Conservation (phyloP, 1,284 basidiomycete species). For the Naganishia liquefaciens region DNA sequence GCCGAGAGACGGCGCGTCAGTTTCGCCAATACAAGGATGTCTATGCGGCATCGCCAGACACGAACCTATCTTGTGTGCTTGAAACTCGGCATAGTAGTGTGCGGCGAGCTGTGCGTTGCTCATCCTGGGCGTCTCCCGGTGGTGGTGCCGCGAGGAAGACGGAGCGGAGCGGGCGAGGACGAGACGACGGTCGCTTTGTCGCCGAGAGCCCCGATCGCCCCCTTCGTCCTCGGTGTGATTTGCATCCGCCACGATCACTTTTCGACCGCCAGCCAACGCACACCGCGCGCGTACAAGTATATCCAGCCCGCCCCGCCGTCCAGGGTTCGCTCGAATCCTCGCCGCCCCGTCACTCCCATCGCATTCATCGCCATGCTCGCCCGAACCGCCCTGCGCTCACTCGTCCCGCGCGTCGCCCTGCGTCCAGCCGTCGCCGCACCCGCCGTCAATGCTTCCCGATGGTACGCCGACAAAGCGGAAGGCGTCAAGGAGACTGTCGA, state of each 20-base stretch:
- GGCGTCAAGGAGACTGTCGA: constrained; percentile 36
- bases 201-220: background rate
- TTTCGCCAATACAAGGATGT: background rate
- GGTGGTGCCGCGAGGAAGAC: no score
- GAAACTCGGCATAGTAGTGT: constrained; percentile 15
- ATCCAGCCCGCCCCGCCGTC: no score
- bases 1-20: background rate
- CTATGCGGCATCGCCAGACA: background rate
- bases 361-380: constrained; percentile 19
- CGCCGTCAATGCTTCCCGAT: background rate
- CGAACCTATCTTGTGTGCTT: constrained; percentile 7
- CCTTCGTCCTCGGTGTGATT: background rate
- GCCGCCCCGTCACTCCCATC: background rate
- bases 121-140: background rate
- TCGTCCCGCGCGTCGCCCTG: background rate
- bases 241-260: background rate
- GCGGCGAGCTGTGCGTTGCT: constrained; percentile 27
- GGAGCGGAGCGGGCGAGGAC: no score
- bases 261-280: background rate
- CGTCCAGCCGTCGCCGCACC: background rate
- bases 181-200: no score
- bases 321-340: no score
- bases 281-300: background rate
- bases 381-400: constrained; percentile 3
- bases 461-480: constrained; percentile 25